Evolutionary conservation across 345 rosid genomes (phyloP).

Genomic region (Salix dunnii): DNA sequence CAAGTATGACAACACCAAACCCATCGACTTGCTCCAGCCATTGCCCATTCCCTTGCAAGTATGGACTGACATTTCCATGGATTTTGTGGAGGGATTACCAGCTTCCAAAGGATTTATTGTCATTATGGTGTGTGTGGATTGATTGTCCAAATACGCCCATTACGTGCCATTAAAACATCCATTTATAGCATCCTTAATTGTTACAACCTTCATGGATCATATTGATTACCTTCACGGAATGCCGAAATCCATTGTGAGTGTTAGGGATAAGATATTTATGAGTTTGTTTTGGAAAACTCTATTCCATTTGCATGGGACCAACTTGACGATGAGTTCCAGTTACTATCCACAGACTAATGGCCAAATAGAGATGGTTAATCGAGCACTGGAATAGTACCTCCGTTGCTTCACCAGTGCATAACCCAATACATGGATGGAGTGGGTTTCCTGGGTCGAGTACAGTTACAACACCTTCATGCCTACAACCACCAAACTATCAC

Average conservation of each 20-base stretch:
- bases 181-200: neutral
- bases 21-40: neutral
- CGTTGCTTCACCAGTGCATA: neutral
- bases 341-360: neutral
- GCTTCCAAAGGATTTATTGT: neutral
- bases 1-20: neutral
- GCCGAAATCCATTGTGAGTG: neutral
- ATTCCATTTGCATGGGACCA: neutral
- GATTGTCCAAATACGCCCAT: neutral
- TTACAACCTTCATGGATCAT: neutral
- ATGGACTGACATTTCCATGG: neutral
- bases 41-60: neutral
- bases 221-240: neutral
- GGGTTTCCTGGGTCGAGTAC: neutral
- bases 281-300: neutral
- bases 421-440: neutral
- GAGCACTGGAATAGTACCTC: neutral
- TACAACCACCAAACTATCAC: neutral
- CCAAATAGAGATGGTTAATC: neutral
- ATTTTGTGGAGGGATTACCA: neutral
- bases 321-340: neutral
- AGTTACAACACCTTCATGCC: neutral
- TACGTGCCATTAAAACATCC: neutral
- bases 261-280: neutral
- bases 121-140: neutral